Base-by-base conservation (phyloP, 2,329 filamentous ascomycete genomes). In the Fusarium proliferatum region DNA sequence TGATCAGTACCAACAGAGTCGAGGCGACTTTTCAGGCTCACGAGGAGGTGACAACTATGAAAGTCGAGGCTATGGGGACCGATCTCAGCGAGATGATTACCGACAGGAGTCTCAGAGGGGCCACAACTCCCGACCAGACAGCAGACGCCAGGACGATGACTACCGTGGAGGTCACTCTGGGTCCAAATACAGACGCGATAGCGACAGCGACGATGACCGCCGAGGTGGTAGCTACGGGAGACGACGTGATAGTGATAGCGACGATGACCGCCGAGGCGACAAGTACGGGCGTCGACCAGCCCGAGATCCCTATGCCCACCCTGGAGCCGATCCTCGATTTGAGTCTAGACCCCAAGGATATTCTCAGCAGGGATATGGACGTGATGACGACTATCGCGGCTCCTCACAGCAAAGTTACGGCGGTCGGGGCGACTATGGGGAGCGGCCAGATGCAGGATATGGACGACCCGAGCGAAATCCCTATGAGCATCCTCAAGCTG, bases 291-390 rank as follows among this genome's bases (percentile, higher is more conserved):
- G 46, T 36, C 46, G 45, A 23, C 34, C 49, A 19, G 49, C 55
- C 21, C 41, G 42, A 9, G 61, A 73, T 16, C 46, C 62, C n/a
- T 74, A 64, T 60, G 65, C 46, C 10, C 71, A 74, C 26, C 71
- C 71, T 11, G 26, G 49, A 23, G 71, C 71, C 11, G 71, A 73
- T 19, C 67, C 71, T 39, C 49, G 71, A 17, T 73, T 73, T 3
- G 63, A 61, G 33, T 45, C 58, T 13, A 55, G 71, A 7, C 55
- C 57, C 8, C 69, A 69, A 12, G 72, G 58, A 15, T 49, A 73
- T 19, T 52, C 70, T 6, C 56, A 70, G 19, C 61, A 57, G 26
- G 58, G 48, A 5, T 60, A 71, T 6, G 69, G 60, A 13, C 42
- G 59, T 33, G 64, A 60, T 13, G 64, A 66, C 13, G 48, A 67